A percentile compares a stretch with the other conserved stretches of the same genome.
Evolutionary conservation across 306 rosid species (phyloP).

Genomic region (Vigna mungo): DNA sequence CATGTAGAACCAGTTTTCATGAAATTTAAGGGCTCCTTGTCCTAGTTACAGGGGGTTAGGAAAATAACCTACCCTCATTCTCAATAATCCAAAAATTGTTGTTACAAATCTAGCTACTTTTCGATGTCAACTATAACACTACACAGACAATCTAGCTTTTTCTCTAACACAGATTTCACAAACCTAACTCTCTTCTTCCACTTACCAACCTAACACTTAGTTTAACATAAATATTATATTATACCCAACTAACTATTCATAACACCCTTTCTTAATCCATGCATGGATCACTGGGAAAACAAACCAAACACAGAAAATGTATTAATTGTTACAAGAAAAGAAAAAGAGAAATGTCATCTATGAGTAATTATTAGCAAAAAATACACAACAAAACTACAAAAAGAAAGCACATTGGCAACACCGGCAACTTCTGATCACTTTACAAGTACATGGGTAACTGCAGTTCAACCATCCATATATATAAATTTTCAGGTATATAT

Average conservation of each 20-base stretch:
- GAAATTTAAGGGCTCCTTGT: conserved; percentile 22
- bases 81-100: conserved; percentile 24
- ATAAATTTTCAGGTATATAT: not conserved
- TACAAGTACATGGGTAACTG: not conserved
- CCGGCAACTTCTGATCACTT: not conserved
- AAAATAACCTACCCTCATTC: conserved; percentile 30
- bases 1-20: conserved; percentile 20
- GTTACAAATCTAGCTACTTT: conserved; percentile 5
- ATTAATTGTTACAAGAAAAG: no score
- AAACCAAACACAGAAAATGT: no score
- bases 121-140: conserved; percentile 32
- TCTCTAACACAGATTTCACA: conserved; percentile 29
- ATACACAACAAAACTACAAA: not conserved
- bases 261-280: not conserved
- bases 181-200: conserved; percentile 38
- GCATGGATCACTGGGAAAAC: not conserved
- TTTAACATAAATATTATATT: not conserved
- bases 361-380: not conserved
- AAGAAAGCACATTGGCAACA: not conserved
- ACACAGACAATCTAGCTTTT: conserved; percentile 40
- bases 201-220: not conserved
- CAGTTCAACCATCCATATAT: not conserved
- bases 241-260: not conserved
- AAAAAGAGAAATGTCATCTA: no score
- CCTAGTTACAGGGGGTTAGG: conserved; percentile 33